Conservation (phyloP, 1,139 yeast species). For the Yamadazyma membranifaciens region DNA sequence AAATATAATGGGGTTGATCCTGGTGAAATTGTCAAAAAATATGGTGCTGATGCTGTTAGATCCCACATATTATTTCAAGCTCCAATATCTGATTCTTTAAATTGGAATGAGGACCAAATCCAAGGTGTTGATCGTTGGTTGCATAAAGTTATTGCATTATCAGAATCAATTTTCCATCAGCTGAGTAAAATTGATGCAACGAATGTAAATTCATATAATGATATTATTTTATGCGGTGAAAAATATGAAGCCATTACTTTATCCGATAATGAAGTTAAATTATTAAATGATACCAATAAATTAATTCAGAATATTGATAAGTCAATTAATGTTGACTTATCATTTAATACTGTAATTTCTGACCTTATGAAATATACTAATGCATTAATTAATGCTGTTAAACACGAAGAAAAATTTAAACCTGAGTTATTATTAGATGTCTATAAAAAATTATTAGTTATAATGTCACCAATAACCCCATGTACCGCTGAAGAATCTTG, state of each 20-base stretch:
- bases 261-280: slow-evolving; percentile 45
- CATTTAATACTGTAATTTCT: slow-evolving; percentile 82
- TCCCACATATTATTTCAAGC: slow-evolving; percentile 96
- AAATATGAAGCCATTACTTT: slow-evolving; percentile 19
- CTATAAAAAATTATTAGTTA: slow-evolving; percentile 51
- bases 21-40: slow-evolving; percentile 63
- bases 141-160: slow-evolving; percentile 52
- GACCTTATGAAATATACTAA: slow-evolving; percentile 87
- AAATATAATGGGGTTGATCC: slow-evolving; percentile 96
- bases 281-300: slow-evolving; percentile 60
- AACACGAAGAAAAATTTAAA: slow-evolving; percentile 23
- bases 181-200: background rate
- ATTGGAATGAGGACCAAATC: slow-evolving; percentile 89
- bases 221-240: slow-evolving; percentile 23
- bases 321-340: slow-evolving; percentile 57
- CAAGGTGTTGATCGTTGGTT: slow-evolving; percentile 89
- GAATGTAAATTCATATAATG: slow-evolving; percentile 2
- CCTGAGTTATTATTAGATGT: slow-evolving; percentile 36
- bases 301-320: slow-evolving; percentile 50
- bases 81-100: slow-evolving; percentile 75
- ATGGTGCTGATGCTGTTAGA: slow-evolving; percentile 93
- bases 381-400: slow-evolving; percentile 39
- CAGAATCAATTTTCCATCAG: slow-evolving; percentile 17
- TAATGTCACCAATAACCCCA: slow-evolving; percentile 78
- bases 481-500: slow-evolving; percentile 81